phyloP scores from a whole-genome alignment of 108 stramenopile species.

The Seminavis robusta region DNA sequence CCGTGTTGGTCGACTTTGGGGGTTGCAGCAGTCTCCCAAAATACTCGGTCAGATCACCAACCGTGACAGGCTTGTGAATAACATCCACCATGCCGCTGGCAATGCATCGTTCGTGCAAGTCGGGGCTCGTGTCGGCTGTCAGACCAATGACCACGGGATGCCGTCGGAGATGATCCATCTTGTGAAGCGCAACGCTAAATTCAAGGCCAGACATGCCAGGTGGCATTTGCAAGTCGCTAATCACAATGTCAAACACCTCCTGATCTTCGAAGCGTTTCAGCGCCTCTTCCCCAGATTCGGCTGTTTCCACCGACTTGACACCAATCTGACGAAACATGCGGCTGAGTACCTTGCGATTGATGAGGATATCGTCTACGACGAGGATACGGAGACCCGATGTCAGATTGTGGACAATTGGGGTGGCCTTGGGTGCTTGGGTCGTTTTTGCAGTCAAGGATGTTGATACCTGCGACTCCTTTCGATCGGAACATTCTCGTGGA shows the following conservation, averaged over 20 bases:
- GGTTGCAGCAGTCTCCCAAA: not conserved
- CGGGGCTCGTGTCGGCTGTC: not conserved
- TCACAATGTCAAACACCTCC: slow-evolving; percentile 7
- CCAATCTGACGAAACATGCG: slow-evolving; percentile 7
- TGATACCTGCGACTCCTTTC: not conserved
- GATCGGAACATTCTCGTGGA: not conserved
- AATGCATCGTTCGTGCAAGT: not conserved
- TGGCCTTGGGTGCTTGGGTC: not conserved
- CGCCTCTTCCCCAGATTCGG: slow-evolving; percentile 2
- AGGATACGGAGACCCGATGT: no score
- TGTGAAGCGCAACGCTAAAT: no score
- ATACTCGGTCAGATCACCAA: not conserved
- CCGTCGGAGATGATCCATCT: not conserved
- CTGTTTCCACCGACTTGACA: slow-evolving; percentile 2
- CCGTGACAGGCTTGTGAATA: slow-evolving; percentile 1
- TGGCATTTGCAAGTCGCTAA: slow-evolving; percentile 17
- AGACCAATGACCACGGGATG: slow-evolving; percentile 1
- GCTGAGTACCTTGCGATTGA: slow-evolving; percentile 16
- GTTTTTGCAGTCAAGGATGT: not conserved
- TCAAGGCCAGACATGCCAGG: no score
- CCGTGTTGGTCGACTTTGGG: no score
- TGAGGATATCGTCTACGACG: slow-evolving; percentile 15
- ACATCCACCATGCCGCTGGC: slow-evolving; percentile 4
- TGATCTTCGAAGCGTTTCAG: not conserved
- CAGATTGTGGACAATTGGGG: no score